Evolutionary conservation across 495 filamentous ascomycete species (phyloP).

Genomic region (Neurospora sp.): DNA sequence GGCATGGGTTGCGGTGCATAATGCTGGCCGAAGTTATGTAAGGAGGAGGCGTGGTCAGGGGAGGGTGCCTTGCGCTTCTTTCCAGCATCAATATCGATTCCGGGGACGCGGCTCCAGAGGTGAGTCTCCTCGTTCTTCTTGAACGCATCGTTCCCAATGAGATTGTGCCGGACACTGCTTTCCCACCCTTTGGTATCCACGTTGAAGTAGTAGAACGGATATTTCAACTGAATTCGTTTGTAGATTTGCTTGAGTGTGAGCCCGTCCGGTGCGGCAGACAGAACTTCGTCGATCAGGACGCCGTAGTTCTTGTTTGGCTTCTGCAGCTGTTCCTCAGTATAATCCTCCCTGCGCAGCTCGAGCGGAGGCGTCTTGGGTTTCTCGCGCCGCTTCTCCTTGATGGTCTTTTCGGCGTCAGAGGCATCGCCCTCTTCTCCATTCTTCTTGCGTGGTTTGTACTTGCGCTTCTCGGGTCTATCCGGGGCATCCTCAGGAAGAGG

Average conservation of each 20-base stretch:
- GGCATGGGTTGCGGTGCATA: constrained; percentile 14
- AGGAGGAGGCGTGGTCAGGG: constrained; percentile 27
- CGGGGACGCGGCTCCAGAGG: constrained; percentile 40
- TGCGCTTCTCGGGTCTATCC: constrained; percentile 59
- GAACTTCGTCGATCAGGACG: constrained; percentile 79
- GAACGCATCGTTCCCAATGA: constrained; percentile 82
- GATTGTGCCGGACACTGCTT: constrained; percentile 91
- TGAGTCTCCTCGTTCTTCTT: constrained; percentile 60
- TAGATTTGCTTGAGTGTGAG: constrained; percentile 93
- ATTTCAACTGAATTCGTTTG: constrained; percentile 72
- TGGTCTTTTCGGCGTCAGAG: constrained; percentile 34
- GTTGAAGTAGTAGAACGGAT: constrained; percentile 82
- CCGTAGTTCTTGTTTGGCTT: constrained; percentile 86
- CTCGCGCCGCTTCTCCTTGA: constrained; percentile 49
- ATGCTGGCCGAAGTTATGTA: constrained; percentile 19
- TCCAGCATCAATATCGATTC: constrained; percentile 40
- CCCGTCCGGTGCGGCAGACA: constrained; percentile 60
- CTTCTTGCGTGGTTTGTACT: constrained; percentile 69
- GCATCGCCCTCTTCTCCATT: constrained; percentile 40
- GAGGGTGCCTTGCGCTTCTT: constrained; percentile 42
- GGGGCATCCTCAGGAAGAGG: constrained; percentile 44
- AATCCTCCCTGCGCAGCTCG: constrained; percentile 58
- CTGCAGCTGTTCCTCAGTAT: constrained; percentile 72
- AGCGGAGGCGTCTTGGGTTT: constrained; percentile 52
- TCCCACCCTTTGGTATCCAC: constrained; percentile 85